These are phyloP conservation scores for Acanthamoeba triangularis DNA, from an alignment of 208 protist genomes.

Conservation along the genomic window DNA sequence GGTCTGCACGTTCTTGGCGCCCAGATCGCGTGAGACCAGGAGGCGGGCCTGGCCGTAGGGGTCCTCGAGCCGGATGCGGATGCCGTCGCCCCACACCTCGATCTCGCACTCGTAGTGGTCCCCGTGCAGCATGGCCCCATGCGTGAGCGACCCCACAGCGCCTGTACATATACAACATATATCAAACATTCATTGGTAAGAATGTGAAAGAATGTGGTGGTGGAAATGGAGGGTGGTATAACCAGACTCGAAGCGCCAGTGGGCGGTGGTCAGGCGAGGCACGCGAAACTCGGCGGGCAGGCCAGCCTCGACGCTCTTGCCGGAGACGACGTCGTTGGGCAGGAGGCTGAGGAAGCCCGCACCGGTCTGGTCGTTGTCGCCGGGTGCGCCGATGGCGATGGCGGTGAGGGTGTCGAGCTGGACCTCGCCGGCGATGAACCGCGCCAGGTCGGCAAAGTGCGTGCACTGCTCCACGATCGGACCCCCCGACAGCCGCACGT, in stretches of 20 bases:
- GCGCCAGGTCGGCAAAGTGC: slow-evolving; percentile 48
- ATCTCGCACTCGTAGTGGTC: slow-evolving; percentile 42
- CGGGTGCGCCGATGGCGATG: slow-evolving; percentile 26
- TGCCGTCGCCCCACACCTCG: slow-evolving; percentile 64
- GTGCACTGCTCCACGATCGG: slow-evolving; percentile 64
- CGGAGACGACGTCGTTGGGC: slow-evolving; percentile 33
- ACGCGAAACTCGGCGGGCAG: slow-evolving; percentile 18
- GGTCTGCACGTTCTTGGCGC: not conserved
- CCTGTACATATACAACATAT: slow-evolving; percentile 5
- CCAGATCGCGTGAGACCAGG: not conserved
- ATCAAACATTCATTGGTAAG: too few relatives aligned
- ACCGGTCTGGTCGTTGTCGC: not conserved
- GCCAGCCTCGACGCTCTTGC: slow-evolving; percentile 46
- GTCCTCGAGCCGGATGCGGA: slow-evolving; percentile 8
- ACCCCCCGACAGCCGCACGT: not conserved
- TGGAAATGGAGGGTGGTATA: not conserved
- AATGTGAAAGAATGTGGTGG: not conserved
- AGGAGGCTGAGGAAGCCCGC: not conserved
- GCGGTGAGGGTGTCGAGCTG: slow-evolving; percentile 15
- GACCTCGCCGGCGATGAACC: slow-evolving; percentile 59
- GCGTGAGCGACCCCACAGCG: not conserved
- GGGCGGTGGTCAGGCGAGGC: slow-evolving; percentile 10
- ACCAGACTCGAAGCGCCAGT: slow-evolving; percentile 6
- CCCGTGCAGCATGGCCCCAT: not conserved
- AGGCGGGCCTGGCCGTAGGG: slow-evolving; percentile 17